These are phyloP conservation scores for Blastomyces emzantsi DNA, from an alignment of 2,329 filamentous ascomycete genomes.

Conservation along the genomic window DNA sequence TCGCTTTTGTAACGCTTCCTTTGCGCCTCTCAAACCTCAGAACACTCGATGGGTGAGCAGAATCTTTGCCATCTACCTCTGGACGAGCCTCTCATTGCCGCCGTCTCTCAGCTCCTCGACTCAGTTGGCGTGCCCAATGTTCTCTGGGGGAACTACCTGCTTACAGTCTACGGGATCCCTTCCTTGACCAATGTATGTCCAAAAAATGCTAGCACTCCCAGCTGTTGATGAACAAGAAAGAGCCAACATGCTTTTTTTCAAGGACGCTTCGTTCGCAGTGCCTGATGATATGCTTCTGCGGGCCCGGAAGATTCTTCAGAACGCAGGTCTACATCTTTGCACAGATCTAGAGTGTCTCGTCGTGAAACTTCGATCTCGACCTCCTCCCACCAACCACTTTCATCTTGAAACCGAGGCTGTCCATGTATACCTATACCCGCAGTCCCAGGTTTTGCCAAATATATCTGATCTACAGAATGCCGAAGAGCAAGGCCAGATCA, in stretches of 20 bases:
- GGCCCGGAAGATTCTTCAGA: conserved; percentile 6
- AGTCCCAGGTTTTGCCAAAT: conserved; percentile 13
- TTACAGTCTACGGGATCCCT: conserved; percentile 25
- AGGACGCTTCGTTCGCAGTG: conserved; percentile 14
- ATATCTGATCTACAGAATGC: conserved; percentile 8
- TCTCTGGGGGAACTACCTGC: conserved; percentile 25
- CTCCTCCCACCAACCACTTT: conserved; percentile 13
- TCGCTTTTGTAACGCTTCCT: conserved; percentile 1
- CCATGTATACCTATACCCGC: conserved; percentile 12
- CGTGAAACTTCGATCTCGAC: conserved; percentile 6
- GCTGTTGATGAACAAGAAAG: not conserved
- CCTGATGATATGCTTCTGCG: conserved; percentile 9
- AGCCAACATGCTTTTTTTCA: conserved; percentile 2
- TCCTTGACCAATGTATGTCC: conserved; percentile 10
- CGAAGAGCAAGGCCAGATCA: conserved; percentile 4
- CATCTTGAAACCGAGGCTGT: conserved; percentile 10
- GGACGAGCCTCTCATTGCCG: conserved; percentile 13
- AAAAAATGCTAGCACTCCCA: not conserved
- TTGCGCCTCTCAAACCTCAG: not conserved
- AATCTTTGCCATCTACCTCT: conserved; percentile 2
- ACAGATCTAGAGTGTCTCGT: conserved; percentile 8
- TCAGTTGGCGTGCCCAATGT: conserved; percentile 19
- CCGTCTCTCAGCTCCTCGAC: conserved; percentile 19
- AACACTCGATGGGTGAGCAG: conserved; percentile 5
- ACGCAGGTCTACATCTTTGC: conserved; percentile 8